Evolutionary conservation across 108 stramenopile species (phyloP), one percentile per base, ranked within the genome.

Genomic region (Asterionellopsis glacialis): DNA sequence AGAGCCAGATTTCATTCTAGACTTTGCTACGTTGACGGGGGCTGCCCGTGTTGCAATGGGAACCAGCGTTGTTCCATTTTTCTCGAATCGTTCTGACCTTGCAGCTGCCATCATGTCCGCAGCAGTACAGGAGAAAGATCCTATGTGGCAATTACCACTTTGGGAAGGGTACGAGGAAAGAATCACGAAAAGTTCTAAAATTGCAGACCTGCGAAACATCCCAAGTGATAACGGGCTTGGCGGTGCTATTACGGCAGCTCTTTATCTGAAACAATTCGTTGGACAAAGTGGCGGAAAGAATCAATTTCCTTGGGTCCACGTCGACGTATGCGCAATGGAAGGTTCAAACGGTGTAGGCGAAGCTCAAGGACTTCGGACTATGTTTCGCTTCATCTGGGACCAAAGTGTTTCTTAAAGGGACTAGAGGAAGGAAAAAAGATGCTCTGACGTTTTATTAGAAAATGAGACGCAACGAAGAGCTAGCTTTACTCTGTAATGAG

Each of bases 1-100:
- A 11, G 47, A 59, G 2, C 69, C 75, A 13, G 79, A 77, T 38
- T 45, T 71, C 12, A 65, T 78, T 13, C 25, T 83, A 9, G 88
- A 89, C 45, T 66, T 75, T 45, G 88, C 88, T 10, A 89, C 88
- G 23, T 69, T 89, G 6, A 89, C 88, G 0, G 88, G 88, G 9
- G 85, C 88, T 5, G 73, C 75, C 16, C 65, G 85, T 41, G 73
- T 86, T 28, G 82, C 82, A 11, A 45, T 87, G 19, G 88, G 88
- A 14, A 38, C 61, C 5, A 64, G 82, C n/a, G 76, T 81, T 11
- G 69, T 73, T 16, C 79, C 72, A 11, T 43, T 85, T 38, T 84
- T 75, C 18, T 22, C 49, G 6, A 61, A 75, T 45, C 19, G 18
- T 15, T 55, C 42, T 0, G 42, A 41, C 0, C 50, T 69, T 16